Conservation (phyloP, 371 early-diverging fungal genomes). For the Amoeboaphelidium occidentale region DNA sequence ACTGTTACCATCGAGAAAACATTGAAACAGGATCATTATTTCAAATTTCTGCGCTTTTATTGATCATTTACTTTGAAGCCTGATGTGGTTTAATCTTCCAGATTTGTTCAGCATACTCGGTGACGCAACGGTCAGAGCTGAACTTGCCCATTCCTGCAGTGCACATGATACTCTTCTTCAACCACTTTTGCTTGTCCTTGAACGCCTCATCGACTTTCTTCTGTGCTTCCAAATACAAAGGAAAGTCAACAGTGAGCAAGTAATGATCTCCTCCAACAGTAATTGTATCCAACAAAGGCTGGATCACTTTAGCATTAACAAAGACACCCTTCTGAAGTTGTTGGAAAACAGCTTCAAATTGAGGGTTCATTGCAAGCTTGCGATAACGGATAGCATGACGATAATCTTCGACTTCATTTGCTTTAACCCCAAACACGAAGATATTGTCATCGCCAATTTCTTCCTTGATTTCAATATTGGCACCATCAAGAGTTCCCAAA, state of each 20-base stretch:
- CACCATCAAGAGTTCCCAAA: constrained; percentile 31
- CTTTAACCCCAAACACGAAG: constrained; percentile 63
- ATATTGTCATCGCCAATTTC: constrained; percentile 82
- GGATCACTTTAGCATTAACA: constrained; percentile 45
- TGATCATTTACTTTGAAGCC: no score
- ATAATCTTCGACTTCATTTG: constrained; percentile 65
- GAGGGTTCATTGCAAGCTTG: constrained; percentile 34
- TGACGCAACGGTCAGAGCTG: constrained; percentile 14
- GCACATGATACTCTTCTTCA: constrained; percentile 52
- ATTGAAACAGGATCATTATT: no score
- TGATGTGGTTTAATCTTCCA: constrained; percentile 5
- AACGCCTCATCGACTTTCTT: constrained; percentile 43
- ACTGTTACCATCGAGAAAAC: no score
- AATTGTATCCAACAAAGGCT: constrained; percentile 44
- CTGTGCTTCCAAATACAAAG: constrained; percentile 47
- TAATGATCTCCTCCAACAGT: constrained; percentile 62
- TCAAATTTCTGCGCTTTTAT: no score
- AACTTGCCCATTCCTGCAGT: constrained; percentile 77
- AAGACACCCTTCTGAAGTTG: constrained; percentile 42
- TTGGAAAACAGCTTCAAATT: constrained; percentile 43
- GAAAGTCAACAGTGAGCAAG: constrained; percentile 59
- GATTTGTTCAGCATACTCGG: constrained; percentile 2
- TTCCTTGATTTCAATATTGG: constrained; percentile 81
- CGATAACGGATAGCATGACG: constrained; percentile 57
- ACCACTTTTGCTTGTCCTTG: constrained; percentile 45